phyloP scores from a whole-genome alignment of 2,329 filamentous ascomycete genomes.

The Trichoderma hamatum region DNA sequence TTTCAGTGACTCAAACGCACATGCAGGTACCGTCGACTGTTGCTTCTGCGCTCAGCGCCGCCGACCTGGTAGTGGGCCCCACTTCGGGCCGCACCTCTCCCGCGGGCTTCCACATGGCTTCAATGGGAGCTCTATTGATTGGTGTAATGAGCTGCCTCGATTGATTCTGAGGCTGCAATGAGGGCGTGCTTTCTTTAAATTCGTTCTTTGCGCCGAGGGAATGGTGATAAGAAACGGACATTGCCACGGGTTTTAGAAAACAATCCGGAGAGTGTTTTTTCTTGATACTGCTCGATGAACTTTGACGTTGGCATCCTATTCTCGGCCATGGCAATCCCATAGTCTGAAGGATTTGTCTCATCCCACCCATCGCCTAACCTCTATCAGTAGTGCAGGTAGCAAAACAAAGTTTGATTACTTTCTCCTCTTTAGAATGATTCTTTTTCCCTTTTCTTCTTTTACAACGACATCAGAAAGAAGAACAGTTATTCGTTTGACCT shows the following conservation, averaged over 20 bases:
- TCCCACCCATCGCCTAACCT: too few relatives aligned
- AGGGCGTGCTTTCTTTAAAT: neutral
- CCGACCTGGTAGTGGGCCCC: neutral
- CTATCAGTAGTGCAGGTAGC: too few relatives aligned
- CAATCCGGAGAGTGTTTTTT: neutral
- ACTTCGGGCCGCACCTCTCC: slow-evolving; percentile 7
- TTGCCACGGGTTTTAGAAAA: neutral
- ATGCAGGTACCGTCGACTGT: neutral
- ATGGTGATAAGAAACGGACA: neutral
- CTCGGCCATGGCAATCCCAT: neutral
- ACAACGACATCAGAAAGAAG: neutral
- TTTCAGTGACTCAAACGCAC: too few relatives aligned
- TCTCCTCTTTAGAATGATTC: neutral
- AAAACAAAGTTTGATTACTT: neutral
- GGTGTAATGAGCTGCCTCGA: too few relatives aligned
- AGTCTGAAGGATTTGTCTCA: neutral
- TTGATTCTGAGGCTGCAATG: neutral
- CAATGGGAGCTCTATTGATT: neutral
- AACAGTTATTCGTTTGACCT: too few relatives aligned
- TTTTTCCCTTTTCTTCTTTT: neutral
- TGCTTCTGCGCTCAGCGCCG: neutral
- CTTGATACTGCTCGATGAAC: neutral
- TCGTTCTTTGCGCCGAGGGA: neutral
- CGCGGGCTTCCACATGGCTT: neutral
- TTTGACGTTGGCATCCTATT: neutral